Conservation (phyloP, 129 eudicot genomes). For the Helichrysum umbraculigerum region DNA sequence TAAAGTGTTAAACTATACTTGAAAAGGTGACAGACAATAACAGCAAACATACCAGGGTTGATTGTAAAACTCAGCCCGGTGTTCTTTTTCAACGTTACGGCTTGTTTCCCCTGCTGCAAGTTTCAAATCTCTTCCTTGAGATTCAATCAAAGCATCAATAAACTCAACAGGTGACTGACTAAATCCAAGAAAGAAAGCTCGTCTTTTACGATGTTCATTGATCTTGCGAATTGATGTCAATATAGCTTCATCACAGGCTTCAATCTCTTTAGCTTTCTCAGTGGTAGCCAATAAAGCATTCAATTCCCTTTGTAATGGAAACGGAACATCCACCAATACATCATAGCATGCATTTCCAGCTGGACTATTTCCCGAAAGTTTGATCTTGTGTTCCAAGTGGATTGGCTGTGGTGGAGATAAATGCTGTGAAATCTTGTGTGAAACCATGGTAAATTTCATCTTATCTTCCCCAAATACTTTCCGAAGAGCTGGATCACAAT, state of each 20-base stretch:
- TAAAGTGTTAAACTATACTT: background rate
- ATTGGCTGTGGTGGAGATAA: constrained; percentile 22
- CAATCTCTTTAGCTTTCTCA: constrained; percentile 23
- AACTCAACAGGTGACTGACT: constrained; percentile 23
- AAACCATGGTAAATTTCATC: constrained; percentile 17
- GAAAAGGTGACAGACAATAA: background rate
- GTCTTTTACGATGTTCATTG: constrained; percentile 19
- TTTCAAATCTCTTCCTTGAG: constrained; percentile 22
- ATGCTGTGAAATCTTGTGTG: constrained; percentile 17
- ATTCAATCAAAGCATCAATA: constrained; percentile 17
- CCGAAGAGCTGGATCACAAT: constrained; percentile 16
- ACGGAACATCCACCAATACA: constrained; percentile 18
- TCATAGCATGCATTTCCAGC: constrained; percentile 23
- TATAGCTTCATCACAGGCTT: constrained; percentile 20
- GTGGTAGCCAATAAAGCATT: constrained; percentile 18
- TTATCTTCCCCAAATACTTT: constrained; percentile 21
- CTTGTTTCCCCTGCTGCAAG: constrained; percentile 16
- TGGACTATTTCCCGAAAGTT: constrained; percentile 23
- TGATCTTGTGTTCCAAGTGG: constrained; percentile 19
- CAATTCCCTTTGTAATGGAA: constrained; percentile 22
- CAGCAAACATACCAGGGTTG: constrained; percentile 15
- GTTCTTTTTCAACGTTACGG: constrained; percentile 9
- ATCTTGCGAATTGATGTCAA: constrained; percentile 15
- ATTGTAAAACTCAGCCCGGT: constrained; percentile 17
- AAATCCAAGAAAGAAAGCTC: constrained; percentile 20